These are phyloP conservation scores for Fusarium temperatum DNA, from an alignment of 2,329 filamentous ascomycete genomes.

Conservation along the genomic window DNA sequence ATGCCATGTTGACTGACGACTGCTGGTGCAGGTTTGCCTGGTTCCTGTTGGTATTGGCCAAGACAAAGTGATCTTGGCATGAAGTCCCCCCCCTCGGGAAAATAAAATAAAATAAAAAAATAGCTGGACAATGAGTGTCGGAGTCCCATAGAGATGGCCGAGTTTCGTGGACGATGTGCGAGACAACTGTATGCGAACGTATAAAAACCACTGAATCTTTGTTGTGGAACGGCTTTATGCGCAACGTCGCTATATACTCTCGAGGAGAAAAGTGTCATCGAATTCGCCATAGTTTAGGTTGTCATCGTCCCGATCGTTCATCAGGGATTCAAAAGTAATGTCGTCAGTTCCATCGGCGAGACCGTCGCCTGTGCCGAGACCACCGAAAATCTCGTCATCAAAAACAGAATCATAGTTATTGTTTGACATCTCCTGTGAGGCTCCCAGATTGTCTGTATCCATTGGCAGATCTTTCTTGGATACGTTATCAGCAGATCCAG, in stretches of 20 bases:
- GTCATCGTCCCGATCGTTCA: slow-evolving; percentile 49
- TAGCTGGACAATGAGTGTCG: not conserved
- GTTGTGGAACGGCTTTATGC: not conserved
- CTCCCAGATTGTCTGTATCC: slow-evolving; percentile 6
- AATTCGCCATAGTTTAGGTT: slow-evolving; percentile 55
- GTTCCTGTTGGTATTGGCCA: not conserved
- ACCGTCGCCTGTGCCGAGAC: slow-evolving; percentile 51
- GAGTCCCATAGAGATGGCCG: not conserved
- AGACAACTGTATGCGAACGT: not conserved
- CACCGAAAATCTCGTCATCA: slow-evolving; percentile 54
- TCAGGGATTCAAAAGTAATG: slow-evolving; percentile 62
- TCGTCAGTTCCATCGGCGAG: slow-evolving; percentile 47
- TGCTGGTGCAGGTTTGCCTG: not conserved
- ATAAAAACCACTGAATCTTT: not conserved
- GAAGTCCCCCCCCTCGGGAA: too few species aligned
- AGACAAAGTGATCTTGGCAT: not conserved
- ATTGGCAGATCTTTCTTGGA: slow-evolving; percentile 17
- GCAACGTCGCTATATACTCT: slow-evolving; percentile 29
- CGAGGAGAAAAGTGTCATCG: slow-evolving; percentile 56
- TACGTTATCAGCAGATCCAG: slow-evolving; percentile 14
- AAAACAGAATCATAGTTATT: slow-evolving; percentile 45
- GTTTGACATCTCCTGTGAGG: slow-evolving; percentile 30
- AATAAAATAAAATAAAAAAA: too few species aligned
- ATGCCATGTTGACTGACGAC: not conserved
- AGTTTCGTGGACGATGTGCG: not conserved